Evolutionary conservation across 176 grass and related monocot species (phyloP).

Genomic region (Eragrostis nindensis): DNA sequence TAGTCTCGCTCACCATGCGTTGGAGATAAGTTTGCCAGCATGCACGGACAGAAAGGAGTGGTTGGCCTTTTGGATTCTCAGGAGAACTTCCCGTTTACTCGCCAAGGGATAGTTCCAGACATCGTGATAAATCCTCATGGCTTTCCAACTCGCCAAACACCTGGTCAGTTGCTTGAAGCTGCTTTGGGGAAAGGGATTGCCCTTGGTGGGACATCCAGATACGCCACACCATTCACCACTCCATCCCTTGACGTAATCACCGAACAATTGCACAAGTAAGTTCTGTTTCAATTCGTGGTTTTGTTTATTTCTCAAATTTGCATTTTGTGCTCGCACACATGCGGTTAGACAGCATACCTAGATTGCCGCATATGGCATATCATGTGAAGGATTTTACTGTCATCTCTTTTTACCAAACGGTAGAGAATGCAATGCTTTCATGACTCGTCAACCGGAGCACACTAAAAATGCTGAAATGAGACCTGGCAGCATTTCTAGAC

Average conservation of each 20-base stretch:
- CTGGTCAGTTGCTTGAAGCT: constrained; percentile 95
- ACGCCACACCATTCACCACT: constrained; percentile 91
- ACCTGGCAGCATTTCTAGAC: not conserved
- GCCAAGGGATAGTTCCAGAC: constrained; percentile 94
- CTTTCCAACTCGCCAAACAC: constrained; percentile 95
- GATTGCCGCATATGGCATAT: not conserved
- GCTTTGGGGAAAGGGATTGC: constrained; percentile 94
- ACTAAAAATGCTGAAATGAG: not conserved
- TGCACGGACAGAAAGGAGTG: constrained; percentile 96
- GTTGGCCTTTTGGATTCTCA: constrained; percentile 87
- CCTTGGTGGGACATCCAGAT: constrained; percentile 55
- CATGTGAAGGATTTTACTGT: not conserved
- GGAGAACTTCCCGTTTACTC: constrained; percentile 92
- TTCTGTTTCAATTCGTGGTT: not conserved
- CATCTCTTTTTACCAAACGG: not conserved
- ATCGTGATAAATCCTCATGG: constrained; percentile 92
- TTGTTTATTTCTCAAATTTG: not conserved
- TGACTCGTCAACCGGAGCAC: not conserved
- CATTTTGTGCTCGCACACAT: not conserved
- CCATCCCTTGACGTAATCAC: constrained; percentile 75
- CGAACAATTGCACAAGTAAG: constrained; percentile 87
- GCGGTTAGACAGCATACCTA: not conserved
- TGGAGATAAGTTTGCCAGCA: constrained; percentile 93
- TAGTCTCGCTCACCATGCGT: constrained; percentile 64
- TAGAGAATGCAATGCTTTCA: not conserved